A percentile compares a stretch with the other conserved stretches of the same genome.
Conservation (phyloP, 78 protist genomes). For the Parvularia atlantis region DNA sequence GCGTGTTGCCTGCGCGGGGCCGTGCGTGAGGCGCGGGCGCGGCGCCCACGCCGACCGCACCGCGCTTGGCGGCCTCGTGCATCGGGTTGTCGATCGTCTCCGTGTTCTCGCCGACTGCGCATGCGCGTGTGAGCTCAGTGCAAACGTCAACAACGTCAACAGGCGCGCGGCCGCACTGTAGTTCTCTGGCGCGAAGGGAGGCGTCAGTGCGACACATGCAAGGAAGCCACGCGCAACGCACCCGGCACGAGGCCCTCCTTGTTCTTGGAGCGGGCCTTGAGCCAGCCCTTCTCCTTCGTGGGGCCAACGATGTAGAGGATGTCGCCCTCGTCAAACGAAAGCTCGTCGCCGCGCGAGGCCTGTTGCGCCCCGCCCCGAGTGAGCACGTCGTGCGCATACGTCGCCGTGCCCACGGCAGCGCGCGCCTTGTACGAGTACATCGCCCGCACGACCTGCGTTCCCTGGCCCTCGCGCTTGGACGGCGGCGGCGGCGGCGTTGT, state of each 20-base stretch:
- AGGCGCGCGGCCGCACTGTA: background rate
- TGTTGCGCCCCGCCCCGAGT: no score
- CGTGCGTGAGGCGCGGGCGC: no score
- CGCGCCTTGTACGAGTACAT: no score
- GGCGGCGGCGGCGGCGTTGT: no score
- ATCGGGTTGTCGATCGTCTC: background rate
- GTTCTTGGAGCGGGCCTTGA: background rate
- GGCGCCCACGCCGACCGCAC: background rate
- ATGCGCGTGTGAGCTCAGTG: background rate
- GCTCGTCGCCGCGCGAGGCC: constrained; percentile 1
- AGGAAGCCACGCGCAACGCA: no score
- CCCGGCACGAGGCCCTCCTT: background rate
- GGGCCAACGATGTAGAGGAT: background rate
- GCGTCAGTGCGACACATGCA: no score
- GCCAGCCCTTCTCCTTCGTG: background rate
- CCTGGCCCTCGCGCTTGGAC: no score
- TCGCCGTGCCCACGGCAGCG: no score
- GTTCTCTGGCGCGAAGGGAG: no score
- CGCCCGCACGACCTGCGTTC: no score
- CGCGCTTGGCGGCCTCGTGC: constrained; percentile 10
- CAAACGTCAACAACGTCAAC: background rate
- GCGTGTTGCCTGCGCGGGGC: no score
- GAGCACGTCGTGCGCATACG: no score
- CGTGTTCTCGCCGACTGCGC: background rate
- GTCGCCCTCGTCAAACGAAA: constrained; percentile 1